Evolutionary conservation across 2,329 filamentous ascomycete genomes (phyloP).

Genomic region (Mycocentrospora acerina): DNA sequence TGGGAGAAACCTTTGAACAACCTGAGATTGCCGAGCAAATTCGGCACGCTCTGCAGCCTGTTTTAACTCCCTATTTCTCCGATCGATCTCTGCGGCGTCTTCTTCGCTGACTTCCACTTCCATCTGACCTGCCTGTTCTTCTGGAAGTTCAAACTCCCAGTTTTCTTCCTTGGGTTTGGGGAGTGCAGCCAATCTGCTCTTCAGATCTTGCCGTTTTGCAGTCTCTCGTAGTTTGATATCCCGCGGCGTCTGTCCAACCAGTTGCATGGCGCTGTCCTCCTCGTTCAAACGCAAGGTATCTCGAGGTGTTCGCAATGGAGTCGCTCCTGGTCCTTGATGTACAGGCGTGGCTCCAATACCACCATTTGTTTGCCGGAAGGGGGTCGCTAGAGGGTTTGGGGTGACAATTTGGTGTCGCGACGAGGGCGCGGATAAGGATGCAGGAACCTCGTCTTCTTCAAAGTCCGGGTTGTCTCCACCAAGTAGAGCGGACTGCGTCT

Average conservation of each 20-base stretch:
- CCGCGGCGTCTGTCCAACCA: conserved; percentile 72
- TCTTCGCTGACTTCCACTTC: conserved; percentile 60
- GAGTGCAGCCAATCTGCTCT: conserved; percentile 73
- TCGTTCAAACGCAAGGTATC: conserved; percentile 85
- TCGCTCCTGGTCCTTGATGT: conserved; percentile 67
- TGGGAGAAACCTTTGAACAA: conserved; percentile 83
- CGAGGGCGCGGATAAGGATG: conserved; percentile 84
- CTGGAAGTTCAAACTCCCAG: conserved; percentile 90
- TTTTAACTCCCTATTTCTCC: conserved; percentile 60
- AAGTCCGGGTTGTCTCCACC: conserved; percentile 93
- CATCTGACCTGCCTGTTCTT: conserved; percentile 68
- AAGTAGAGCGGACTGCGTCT: conserved; percentile 89
- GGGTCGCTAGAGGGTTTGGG: conserved; percentile 93
- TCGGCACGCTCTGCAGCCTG: conserved; percentile 70
- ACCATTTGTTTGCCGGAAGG: conserved; percentile 64
- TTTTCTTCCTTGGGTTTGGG: conserved; percentile 92
- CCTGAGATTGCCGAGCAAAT: conserved; percentile 80
- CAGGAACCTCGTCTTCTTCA: conserved; percentile 77
- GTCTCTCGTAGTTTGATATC: conserved; percentile 73
- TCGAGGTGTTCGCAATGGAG: conserved; percentile 82
- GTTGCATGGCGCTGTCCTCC: conserved; percentile 62
- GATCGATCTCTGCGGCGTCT: conserved; percentile 73
- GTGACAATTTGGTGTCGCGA: conserved; percentile 81
- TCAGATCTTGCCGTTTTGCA: conserved; percentile 67
- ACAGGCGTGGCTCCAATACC: conserved; percentile 68